Evolutionary conservation across 768 basidiomycete genomes (phyloP).

Genomic region (Aureoboletus auriporus): DNA sequence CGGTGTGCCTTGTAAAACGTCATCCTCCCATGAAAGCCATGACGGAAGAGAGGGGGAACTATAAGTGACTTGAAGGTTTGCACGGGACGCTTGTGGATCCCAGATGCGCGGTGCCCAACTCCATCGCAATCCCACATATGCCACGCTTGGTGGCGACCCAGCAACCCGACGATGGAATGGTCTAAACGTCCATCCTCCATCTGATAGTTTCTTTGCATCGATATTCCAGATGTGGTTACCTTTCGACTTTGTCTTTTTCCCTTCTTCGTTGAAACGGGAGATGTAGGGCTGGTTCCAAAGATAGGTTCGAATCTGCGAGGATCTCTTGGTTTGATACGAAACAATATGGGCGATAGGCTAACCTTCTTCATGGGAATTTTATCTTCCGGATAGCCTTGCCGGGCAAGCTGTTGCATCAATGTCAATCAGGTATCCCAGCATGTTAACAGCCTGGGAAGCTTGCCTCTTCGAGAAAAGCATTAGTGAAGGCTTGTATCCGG

Average conservation of each 20-base stretch:
- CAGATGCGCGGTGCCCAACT: constrained; percentile 91
- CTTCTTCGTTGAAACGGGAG: constrained; percentile 96
- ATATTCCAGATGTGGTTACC: constrained; percentile 99
- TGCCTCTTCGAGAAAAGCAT: constrained; percentile 91
- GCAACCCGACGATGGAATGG: constrained; percentile 87
- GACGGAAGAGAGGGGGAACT: constrained; percentile 76
- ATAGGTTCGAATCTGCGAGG: constrained; percentile 78
- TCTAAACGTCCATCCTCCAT: constrained; percentile 82
- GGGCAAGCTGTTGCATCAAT: constrained; percentile 54
- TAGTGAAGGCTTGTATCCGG: constrained; percentile 96
- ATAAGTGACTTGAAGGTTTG: constrained; percentile 75
- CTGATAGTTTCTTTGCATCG: constrained; percentile 80
- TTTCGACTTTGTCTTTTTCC: constrained; percentile 98
- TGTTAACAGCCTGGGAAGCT: constrained; percentile 14
- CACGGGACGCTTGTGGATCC: constrained; percentile 90
- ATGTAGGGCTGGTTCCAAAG: constrained; percentile 94
- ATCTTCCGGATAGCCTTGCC: constrained; percentile 86
- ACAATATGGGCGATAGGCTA: constrained; percentile 18
- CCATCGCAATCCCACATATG: constrained; percentile 79
- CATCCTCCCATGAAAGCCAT: constrained; percentile 88
- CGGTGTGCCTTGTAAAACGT: constrained; percentile 78
- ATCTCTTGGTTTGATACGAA: constrained; percentile 19
- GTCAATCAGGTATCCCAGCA: constrained; percentile 7
- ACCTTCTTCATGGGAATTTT: constrained; percentile 98
- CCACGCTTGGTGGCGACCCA: constrained; percentile 75